These are phyloP conservation scores for Mycena rosella DNA, from an alignment of 768 basidiomycete species.

Conservation along the genomic window DNA sequence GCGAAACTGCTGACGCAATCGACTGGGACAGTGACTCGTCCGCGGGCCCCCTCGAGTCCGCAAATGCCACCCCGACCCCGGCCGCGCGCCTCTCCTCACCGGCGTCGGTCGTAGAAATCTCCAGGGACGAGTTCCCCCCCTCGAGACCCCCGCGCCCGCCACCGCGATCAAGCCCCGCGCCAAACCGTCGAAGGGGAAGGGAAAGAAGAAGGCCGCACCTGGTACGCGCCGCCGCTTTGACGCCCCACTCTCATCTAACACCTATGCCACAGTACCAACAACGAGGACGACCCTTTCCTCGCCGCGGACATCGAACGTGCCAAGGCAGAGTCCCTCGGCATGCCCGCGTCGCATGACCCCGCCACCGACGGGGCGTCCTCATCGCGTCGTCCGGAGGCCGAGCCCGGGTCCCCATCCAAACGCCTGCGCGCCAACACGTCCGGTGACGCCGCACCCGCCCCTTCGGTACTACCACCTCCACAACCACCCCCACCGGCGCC, in stretches of 20 bases:
- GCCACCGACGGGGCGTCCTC: neutral
- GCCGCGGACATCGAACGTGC: slow-evolving; percentile 2
- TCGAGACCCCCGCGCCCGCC: neutral
- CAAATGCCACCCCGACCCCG: neutral
- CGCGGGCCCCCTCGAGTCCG: neutral
- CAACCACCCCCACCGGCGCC: too few species aligned
- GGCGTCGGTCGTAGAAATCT: neutral
- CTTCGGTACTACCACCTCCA: neutral
- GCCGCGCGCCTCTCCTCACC: neutral
- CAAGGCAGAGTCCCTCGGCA: slow-evolving; percentile 2
- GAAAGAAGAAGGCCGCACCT: neutral
- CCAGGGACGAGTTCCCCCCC: neutral
- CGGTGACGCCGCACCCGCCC: neutral
- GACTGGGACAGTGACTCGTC: neutral
- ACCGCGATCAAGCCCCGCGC: neutral
- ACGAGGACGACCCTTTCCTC: slow-evolving; percentile 2
- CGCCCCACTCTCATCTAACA: neutral
- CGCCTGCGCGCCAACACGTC: slow-evolving; percentile 3
- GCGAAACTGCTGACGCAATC: neutral
- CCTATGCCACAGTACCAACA: neutral
- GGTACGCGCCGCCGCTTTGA: neutral
- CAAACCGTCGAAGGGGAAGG: neutral
- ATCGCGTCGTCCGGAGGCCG: neutral
- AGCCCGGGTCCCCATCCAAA: neutral
- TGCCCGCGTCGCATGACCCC: neutral